phyloP scores from a whole-genome alignment of 1,139 yeast genomes.

The Taphrina pruni region DNA sequence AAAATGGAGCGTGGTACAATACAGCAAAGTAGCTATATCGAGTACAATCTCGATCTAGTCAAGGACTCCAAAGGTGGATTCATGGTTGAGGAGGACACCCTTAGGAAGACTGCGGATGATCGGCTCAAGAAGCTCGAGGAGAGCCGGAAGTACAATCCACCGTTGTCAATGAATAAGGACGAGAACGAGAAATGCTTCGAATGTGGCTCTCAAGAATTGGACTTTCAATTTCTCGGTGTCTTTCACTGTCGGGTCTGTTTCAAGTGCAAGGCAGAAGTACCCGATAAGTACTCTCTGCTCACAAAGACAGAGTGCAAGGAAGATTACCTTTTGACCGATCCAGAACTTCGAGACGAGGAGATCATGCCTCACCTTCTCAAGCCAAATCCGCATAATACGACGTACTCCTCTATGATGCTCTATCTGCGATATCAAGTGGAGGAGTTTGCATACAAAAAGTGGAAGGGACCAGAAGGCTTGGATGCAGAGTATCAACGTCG shows the following conservation, averaged over 20 bases:
- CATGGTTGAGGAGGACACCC: constrained; percentile 56
- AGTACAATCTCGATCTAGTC: constrained; percentile 86
- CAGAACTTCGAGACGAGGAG: constrained; percentile 75
- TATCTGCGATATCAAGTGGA: constrained; percentile 89
- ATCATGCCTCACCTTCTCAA: constrained; percentile 80
- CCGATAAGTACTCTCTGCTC: constrained; percentile 85
- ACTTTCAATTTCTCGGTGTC: constrained; percentile 68
- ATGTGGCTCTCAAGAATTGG: constrained; percentile 66
- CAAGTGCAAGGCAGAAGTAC: constrained; percentile 69
- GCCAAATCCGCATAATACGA: constrained; percentile 91
- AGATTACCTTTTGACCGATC: constrained; percentile 65
- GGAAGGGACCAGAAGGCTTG: constrained; percentile 89
- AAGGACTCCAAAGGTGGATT: constrained; percentile 89
- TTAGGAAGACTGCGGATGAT: constrained; percentile 19
- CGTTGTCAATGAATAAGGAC: constrained; percentile 68
- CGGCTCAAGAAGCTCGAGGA: constrained; percentile 46
- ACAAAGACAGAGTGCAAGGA: constrained; percentile 95
- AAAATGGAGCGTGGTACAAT: constrained; percentile 47
- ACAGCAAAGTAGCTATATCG: constrained; percentile 68
- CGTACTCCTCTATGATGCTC: constrained; percentile 89
- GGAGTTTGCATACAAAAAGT: constrained; percentile 86
- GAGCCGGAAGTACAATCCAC: constrained; percentile 61
- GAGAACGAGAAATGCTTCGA: constrained; percentile 62
- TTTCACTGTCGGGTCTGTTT: constrained; percentile 81
- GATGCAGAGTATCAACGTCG: constrained; percentile 92